Conservation (phyloP, 306 rosid species). For the Prunus mume region DNA sequence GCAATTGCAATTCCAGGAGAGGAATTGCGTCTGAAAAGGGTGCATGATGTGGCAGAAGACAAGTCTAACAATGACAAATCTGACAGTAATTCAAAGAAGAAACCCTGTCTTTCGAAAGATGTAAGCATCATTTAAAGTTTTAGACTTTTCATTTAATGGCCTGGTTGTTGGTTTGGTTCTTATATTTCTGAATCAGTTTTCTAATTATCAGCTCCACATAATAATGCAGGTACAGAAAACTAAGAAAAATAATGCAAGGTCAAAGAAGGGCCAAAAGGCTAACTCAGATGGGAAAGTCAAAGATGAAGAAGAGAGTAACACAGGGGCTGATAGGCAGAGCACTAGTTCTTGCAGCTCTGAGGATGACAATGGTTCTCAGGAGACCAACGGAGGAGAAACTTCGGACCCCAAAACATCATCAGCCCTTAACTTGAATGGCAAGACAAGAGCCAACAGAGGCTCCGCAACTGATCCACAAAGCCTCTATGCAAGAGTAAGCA, state of each 20-base stretch:
- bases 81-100: conserved; percentile 46
- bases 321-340: conserved; percentile 47
- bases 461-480: conserved; percentile 97
- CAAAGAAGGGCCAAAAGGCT: conserved; percentile 43
- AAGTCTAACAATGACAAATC: conserved; percentile 15
- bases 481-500: conserved; percentile 83
- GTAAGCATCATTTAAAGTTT: conserved; percentile 38
- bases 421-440: conserved; percentile 50
- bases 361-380: conserved; percentile 65
- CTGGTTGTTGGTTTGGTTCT: background rate
- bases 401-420: conserved; percentile 38
- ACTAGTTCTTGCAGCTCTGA: conserved; percentile 57
- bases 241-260: conserved; percentile 35
- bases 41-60: conserved; percentile 33
- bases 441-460: conserved; percentile 75
- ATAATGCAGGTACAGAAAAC: conserved; percentile 42
- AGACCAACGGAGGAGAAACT: conserved; percentile 42
- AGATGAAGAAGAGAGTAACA: conserved; percentile 46
- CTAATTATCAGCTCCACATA: conserved; percentile 10
- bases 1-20: conserved; percentile 18
- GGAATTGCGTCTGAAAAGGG: conserved; percentile 49
- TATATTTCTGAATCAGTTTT: background rate
- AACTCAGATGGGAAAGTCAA: conserved; percentile 25
- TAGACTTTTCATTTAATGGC: background rate
- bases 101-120: conserved; percentile 34